Conservation (phyloP, 2,329 filamentous ascomycete species). For the Mycosphaerelloides madeirae region DNA sequence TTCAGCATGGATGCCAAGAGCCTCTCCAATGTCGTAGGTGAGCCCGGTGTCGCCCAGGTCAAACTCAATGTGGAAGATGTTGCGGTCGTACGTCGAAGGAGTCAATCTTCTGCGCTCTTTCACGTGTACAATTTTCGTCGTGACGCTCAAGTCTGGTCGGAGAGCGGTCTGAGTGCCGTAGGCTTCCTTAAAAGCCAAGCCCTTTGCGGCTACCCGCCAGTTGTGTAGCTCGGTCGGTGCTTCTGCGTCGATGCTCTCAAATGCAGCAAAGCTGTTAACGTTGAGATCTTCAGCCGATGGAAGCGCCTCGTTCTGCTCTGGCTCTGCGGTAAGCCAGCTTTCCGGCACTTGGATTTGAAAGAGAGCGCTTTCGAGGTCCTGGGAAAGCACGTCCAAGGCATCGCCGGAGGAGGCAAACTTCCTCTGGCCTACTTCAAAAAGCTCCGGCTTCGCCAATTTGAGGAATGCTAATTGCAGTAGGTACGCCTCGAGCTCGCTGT, state of each 20-base stretch:
- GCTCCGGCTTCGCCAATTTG: constrained; percentile 64
- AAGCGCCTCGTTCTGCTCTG: constrained; percentile 50
- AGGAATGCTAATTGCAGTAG: constrained; percentile 80
- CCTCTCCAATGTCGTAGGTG: constrained; percentile 95
- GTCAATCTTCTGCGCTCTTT: constrained; percentile 95
- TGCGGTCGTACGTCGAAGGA: constrained; percentile 82
- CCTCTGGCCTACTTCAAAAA: constrained; percentile 57
- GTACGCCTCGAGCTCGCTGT: constrained; percentile 57
- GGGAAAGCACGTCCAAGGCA: constrained; percentile 55
- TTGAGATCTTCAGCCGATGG: constrained; percentile 61
- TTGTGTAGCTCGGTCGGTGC: constrained; percentile 61
- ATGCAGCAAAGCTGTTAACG: constrained; percentile 75
- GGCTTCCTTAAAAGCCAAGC: constrained; percentile 88
- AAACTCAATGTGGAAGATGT: constrained; percentile 99
- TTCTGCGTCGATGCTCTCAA: constrained; percentile 71
- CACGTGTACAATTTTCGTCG: constrained; percentile 83
- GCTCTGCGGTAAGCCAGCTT: constrained; percentile 69
- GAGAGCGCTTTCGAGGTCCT: constrained; percentile 63
- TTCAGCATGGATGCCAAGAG: constrained; percentile 91
- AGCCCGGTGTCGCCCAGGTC: constrained; percentile 87
- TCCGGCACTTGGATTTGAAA: constrained; percentile 71
- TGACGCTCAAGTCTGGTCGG: constrained; percentile 78
- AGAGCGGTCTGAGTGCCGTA: constrained; percentile 70
- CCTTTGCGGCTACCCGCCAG: constrained; percentile 83
- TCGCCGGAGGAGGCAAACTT: constrained; percentile 63